phyloP scores from a whole-genome alignment of 352 stramenopile species.

The Elongisporangium anandrum region DNA sequence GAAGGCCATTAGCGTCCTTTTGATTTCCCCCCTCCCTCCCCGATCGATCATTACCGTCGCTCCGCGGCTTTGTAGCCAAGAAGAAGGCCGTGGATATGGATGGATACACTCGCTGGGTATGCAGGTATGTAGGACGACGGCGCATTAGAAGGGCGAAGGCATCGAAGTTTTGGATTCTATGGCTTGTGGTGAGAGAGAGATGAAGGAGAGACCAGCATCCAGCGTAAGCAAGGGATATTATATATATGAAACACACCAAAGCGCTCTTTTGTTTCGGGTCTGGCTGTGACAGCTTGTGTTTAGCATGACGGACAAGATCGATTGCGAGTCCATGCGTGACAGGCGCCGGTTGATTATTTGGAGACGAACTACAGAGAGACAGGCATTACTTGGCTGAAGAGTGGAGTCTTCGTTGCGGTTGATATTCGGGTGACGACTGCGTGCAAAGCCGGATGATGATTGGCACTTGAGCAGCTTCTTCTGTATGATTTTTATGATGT shows the following conservation, averaged over 20 bases:
- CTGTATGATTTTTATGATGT: too few species aligned
- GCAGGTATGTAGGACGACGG: too few species aligned
- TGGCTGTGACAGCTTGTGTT: too few species aligned
- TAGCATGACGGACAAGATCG: background rate
- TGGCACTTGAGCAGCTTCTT: too few species aligned
- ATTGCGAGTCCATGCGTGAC: background rate
- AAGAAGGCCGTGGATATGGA: too few species aligned
- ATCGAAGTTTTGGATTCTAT: background rate
- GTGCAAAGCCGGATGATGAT: too few species aligned
- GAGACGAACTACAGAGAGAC: background rate
- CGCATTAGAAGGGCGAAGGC: background rate
- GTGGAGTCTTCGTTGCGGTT: too few species aligned
- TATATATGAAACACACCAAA: background rate
- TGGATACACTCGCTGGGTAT: too few species aligned
- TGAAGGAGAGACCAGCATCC: background rate
- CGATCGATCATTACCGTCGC: too few species aligned
- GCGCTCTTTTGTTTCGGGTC: background rate
- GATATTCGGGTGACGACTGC: too few species aligned
- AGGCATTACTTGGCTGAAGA: background rate
- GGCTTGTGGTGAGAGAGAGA: too few species aligned
- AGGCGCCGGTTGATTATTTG: background rate
- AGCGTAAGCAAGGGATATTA: background rate
- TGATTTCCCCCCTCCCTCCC: too few species aligned
- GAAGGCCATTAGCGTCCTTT: slow-evolving; percentile 7
- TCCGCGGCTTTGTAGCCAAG: background rate